These are phyloP conservation scores for Malus hybrid DNA, from an alignment of 331 rosid species.

Conservation along the genomic window DNA sequence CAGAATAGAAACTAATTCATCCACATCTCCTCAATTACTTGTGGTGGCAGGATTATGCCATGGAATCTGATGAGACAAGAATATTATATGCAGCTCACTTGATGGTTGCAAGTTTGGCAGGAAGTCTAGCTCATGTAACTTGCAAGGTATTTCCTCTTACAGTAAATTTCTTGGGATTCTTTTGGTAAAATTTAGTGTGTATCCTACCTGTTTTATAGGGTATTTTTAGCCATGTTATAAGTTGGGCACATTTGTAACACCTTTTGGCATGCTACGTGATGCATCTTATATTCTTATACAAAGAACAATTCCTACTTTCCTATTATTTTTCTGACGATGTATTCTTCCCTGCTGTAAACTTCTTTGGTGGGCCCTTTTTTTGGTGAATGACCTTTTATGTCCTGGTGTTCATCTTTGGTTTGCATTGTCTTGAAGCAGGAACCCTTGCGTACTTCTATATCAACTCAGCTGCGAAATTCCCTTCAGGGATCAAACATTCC, in stretches of 20 bases:
- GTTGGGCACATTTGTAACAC: neutral
- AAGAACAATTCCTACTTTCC: neutral
- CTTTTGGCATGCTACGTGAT: neutral
- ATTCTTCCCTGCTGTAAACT: neutral
- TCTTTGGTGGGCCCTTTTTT: neutral
- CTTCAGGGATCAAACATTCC: conserved; percentile 66
- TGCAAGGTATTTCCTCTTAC: conserved; percentile 66
- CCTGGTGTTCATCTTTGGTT: conserved; percentile 1
- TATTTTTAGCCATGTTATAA: neutral
- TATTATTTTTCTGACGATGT: neutral
- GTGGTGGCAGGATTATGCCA: conserved; percentile 78
- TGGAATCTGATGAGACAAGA: conserved; percentile 94
- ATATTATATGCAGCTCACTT: conserved; percentile 86
- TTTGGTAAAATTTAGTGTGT: neutral
- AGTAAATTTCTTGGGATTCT: neutral
- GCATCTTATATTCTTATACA: neutral
- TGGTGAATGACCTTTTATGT: neutral
- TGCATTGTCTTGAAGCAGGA: conserved; percentile 46
- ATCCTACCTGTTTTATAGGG: neutral
- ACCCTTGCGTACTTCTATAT: conserved; percentile 77
- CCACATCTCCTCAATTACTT: conserved; percentile 1
- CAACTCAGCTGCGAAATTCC: conserved; percentile 68
- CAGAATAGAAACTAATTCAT: neutral
- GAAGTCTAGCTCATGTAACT: conserved; percentile 91
- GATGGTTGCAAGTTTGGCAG: conserved; percentile 98